These are phyloP conservation scores for Sclerotinia nivalis DNA, from an alignment of 2,329 filamentous ascomycete genomes.

Conservation along the genomic window DNA sequence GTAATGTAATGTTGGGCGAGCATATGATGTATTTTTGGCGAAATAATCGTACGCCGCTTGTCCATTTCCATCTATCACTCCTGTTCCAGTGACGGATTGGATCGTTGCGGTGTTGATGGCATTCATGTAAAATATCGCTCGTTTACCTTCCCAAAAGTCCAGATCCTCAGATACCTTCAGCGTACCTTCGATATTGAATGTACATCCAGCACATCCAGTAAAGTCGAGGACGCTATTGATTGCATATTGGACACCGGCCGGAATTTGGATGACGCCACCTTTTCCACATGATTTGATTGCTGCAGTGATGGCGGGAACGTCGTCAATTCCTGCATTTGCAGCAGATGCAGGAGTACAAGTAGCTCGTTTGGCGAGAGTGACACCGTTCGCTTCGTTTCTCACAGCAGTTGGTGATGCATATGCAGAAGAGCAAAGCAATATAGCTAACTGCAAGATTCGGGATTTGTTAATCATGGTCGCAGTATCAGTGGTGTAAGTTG, in stretches of 20 bases:
- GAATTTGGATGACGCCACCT: slow-evolving; percentile 49
- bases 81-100: slow-evolving; percentile 44
- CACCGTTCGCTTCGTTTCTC: not conserved
- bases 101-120: slow-evolving; percentile 45
- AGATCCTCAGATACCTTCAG: slow-evolving; percentile 45
- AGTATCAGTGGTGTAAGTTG: not conserved
- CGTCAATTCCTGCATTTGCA: slow-evolving; percentile 41
- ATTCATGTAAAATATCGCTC: slow-evolving; percentile 45
- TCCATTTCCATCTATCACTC: slow-evolving; percentile 51
- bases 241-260: slow-evolving; percentile 46
- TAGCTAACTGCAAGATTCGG: not conserved
- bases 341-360: slow-evolving; percentile 32
- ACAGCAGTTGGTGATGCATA: slow-evolving; percentile 4
- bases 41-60: slow-evolving; percentile 48
- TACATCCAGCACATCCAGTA: slow-evolving; percentile 47
- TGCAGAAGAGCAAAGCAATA: not conserved
- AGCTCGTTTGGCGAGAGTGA: slow-evolving; percentile 30
- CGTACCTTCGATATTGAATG: slow-evolving; percentile 49
- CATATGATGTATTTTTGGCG: slow-evolving; percentile 44
- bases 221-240: slow-evolving; percentile 48
- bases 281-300: slow-evolving; percentile 45
- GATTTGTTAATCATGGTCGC: not conserved
- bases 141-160: slow-evolving; percentile 47
- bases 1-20: slow-evolving; percentile 46
- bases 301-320: slow-evolving; percentile 47